phyloP scores from a whole-genome alignment of 805 yeast species.

The Candida jianshihensis region DNA sequence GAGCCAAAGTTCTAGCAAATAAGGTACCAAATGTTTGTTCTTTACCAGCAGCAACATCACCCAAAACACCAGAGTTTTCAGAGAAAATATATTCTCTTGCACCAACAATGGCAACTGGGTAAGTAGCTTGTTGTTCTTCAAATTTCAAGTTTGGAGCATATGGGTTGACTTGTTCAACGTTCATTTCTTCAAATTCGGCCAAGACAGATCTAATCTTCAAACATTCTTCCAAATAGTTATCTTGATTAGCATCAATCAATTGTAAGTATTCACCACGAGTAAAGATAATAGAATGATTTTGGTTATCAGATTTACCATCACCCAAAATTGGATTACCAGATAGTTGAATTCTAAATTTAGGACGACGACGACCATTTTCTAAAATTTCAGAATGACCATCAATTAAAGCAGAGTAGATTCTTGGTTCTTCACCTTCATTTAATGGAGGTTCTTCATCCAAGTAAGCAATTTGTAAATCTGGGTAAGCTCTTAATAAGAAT shows the following conservation, averaged over 20 bases:
- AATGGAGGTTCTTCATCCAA: constrained; percentile 87
- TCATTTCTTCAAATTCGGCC: constrained; percentile 77
- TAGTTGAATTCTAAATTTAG: constrained; percentile 66
- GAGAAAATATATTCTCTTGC: constrained; percentile 85
- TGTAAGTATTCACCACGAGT: constrained; percentile 83
- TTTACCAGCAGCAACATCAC: constrained; percentile 88
- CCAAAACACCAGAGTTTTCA: constrained; percentile 77
- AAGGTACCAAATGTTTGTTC: constrained; percentile 86
- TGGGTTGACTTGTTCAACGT: constrained; percentile 72
- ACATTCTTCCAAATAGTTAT: constrained; percentile 81
- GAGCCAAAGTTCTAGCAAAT: constrained; percentile 77
- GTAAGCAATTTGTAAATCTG: constrained; percentile 85
- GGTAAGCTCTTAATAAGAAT: constrained; percentile 74
- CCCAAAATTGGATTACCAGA: constrained; percentile 85
- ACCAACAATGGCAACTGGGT: constrained; percentile 81
- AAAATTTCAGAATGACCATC: constrained; percentile 75
- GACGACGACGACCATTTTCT: constrained; percentile 69
- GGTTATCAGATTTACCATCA: constrained; percentile 86
- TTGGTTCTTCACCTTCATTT: constrained; percentile 61
- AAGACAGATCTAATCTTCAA: constrained; percentile 73
- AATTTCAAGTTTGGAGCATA: constrained; percentile 64
- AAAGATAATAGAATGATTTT: constrained; percentile 73
- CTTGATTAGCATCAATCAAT: constrained; percentile 82
- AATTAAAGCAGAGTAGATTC: constrained; percentile 68
- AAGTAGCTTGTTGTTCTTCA: constrained; percentile 40